Base-by-base conservation (phyloP, 805 yeast species). In the Brettanomyces custersianus region DNA sequence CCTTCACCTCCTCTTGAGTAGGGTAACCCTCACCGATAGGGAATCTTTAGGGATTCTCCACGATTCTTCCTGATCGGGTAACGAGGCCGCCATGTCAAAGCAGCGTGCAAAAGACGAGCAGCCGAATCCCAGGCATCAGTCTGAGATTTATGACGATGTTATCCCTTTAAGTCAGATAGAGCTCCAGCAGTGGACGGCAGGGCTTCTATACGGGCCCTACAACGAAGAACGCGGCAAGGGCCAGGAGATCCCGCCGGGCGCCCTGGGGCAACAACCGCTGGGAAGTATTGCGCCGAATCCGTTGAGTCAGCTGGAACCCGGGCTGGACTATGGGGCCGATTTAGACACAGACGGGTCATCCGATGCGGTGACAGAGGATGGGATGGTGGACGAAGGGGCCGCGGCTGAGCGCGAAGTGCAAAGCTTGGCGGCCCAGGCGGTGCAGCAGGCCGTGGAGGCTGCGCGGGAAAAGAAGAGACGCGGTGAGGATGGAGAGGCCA, bases 121-220 rank as follows among this genome's bases (percentile, higher is more conserved):
- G 43, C 54, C n/a, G n/a, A n/a, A n/a, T n/a, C n/a, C n/a, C n/a
- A n/a, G n/a, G n/a, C n/a, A n/a, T n/a, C n/a, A n/a, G n/a, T n/a
- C n/a, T n/a, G n/a, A n/a, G n/a, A n/a, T n/a, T n/a, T n/a, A n/a
- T n/a, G n/a, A n/a, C n/a, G n/a, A n/a, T n/a, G n/a, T n/a, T n/a
- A n/a, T n/a, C n/a, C n/a, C n/a, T n/a, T n/a, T 63, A 40, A 62
- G 62, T 27, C 61, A 66, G 37, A 52, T 62, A 29, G 78, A 72
- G 40, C 70, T 70, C 51, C 68, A 67, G 47, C 73, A 72, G 42
- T 72, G 80, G 80, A 57, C 64, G 4, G 57, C 67, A 1, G 71
- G 70, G 11, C 66, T 69, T 41, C 51, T 71, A 33, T 68, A 65
- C 11, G 74, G 67, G 29, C 68, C 65, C 43, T 52, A 49, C 6